Base-by-base conservation (phyloP, 2,329 filamentous ascomycete genomes). In the Epichloe gansuensis region DNA sequence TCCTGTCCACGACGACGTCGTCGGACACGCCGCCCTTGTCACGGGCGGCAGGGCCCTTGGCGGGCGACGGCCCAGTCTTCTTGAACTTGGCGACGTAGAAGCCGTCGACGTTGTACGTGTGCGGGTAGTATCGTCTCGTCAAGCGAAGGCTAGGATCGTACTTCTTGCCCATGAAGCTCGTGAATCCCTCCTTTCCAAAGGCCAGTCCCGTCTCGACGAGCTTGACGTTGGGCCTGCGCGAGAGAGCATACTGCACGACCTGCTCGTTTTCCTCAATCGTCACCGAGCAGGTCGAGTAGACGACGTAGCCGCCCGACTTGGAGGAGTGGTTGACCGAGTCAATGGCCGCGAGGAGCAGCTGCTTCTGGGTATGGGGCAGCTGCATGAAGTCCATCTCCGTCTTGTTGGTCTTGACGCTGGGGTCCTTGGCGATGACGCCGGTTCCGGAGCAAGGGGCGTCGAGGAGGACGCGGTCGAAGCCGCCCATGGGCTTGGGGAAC, bases 31-130 rank as follows among this genome's bases (percentile, higher is more conserved):
- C 59, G 17, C 58, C 52, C 51, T 61, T 63, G 51, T 73, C 72
- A 46, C 55, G 56, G 27, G 71, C 54, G 13, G 60, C 60, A 9
- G 55, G 47, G 45, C 57, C 57, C 55, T 78, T 80, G 52, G 75
- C 71, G 1, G 87, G 84, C 41, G 86, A 87, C 3, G 88, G 85
- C 0, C 82, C 91, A 15, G 81, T 81, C 77, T 98, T 98, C 71
- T 95, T 90, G 71, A 98, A 86, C 70, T 98, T 98, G 63, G 89
- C 88, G 55, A 98, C 93, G 66, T 89, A 98, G 82, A 98, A 98
- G 57, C 93, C 93, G 67, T 97, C 93, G 36, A 98, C 89, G 71
- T 96, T 95, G 74, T 93, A 89, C 21, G 85, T 80, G 66, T 95
- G 89, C 0, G 89, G 89, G 70, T 94, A 95, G 74, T 89, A 95